These are phyloP conservation scores for Mortierella alpina DNA, from an alignment of 192 early-diverging fungal species.

Conservation along the genomic window DNA sequence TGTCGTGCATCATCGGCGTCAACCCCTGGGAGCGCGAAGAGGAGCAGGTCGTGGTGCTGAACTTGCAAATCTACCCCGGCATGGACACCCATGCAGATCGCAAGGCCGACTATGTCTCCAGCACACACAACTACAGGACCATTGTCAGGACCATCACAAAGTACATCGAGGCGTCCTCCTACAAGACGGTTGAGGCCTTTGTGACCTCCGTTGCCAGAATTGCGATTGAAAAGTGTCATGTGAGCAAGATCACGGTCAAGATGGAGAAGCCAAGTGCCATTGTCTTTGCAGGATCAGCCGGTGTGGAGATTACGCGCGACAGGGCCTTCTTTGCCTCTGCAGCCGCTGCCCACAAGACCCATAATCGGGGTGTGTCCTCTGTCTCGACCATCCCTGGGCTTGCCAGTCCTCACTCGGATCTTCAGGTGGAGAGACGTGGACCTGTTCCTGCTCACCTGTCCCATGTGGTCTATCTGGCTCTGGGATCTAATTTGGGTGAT, in stretches of 20 bases:
- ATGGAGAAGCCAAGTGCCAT: constrained; percentile 97
- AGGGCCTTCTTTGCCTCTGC: constrained; percentile 56
- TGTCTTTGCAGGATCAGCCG: constrained; percentile 89
- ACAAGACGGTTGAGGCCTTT: constrained; percentile 97
- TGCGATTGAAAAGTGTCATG: constrained; percentile 81
- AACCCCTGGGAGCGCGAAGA: constrained; percentile 96
- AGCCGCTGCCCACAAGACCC: constrained; percentile 18
- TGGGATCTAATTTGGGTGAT: constrained; percentile 95
- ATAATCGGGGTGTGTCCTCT: constrained; percentile 18
- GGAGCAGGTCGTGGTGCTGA: constrained; percentile 89
- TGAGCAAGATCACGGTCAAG: constrained; percentile 88
- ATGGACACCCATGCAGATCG: constrained; percentile 43
- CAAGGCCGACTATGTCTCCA: constrained; percentile 70
- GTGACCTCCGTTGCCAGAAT: constrained; percentile 83
- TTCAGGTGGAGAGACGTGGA: constrained; percentile 15
- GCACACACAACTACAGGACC: constrained; percentile 89
- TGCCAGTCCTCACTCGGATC: constrained; percentile 4
- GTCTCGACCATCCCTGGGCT: constrained; percentile 35
- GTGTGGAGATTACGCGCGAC: constrained; percentile 89
- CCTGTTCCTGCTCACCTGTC: constrained; percentile 50
- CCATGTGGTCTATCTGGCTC: constrained; percentile 81
- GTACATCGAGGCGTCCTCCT: constrained; percentile 87
- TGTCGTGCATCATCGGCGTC: constrained; percentile 93
- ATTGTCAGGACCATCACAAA: constrained; percentile 83
- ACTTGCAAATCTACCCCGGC: constrained; percentile 74